These are phyloP conservation scores for Cubamyces lactineus DNA, from an alignment of 768 basidiomycete genomes.

Conservation along the genomic window DNA sequence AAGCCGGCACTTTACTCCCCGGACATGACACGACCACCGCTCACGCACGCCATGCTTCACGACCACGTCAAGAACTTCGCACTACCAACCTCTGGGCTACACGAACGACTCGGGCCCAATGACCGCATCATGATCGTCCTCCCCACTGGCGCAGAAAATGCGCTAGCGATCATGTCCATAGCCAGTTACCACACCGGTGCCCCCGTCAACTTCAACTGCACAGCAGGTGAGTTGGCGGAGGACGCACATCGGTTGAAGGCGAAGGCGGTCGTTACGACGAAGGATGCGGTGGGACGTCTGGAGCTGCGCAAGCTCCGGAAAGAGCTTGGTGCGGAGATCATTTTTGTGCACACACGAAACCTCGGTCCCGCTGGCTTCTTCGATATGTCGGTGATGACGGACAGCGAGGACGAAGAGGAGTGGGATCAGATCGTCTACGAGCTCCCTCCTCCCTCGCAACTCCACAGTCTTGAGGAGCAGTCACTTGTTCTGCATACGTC, in stretches of 20 bases:
- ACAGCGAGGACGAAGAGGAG: slow-evolving; percentile 15
- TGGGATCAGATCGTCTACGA: slow-evolving; percentile 13
- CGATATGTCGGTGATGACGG: slow-evolving; percentile 22
- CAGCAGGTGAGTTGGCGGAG: slow-evolving; percentile 46
- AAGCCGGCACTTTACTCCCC: slow-evolving; percentile 44
- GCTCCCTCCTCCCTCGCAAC: slow-evolving; percentile 31
- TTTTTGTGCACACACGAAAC: slow-evolving; percentile 30
- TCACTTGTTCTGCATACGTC: slow-evolving; percentile 62
- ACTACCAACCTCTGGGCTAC: slow-evolving; percentile 39
- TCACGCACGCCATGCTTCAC: slow-evolving; percentile 41
- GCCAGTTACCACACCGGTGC: slow-evolving; percentile 49
- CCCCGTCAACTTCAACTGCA: slow-evolving; percentile 51
- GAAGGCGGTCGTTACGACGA: slow-evolving; percentile 46
- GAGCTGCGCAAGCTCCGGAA: slow-evolving; percentile 38
- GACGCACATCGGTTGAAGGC: slow-evolving; percentile 45
- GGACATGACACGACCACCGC: slow-evolving; percentile 41
- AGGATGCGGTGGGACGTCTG: slow-evolving; percentile 44
- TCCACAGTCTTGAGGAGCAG: slow-evolving; percentile 47
- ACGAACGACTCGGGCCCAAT: slow-evolving; percentile 41
- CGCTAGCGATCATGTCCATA: slow-evolving; percentile 47
- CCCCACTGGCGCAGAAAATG: slow-evolving; percentile 50
- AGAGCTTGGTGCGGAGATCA: slow-evolving; percentile 44
- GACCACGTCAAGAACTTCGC: slow-evolving; percentile 44
- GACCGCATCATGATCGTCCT: slow-evolving; percentile 50
- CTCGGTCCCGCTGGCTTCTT: slow-evolving; percentile 21